Conservation (phyloP, 192 early-diverging fungal genomes). For the Coemansia sp. region DNA sequence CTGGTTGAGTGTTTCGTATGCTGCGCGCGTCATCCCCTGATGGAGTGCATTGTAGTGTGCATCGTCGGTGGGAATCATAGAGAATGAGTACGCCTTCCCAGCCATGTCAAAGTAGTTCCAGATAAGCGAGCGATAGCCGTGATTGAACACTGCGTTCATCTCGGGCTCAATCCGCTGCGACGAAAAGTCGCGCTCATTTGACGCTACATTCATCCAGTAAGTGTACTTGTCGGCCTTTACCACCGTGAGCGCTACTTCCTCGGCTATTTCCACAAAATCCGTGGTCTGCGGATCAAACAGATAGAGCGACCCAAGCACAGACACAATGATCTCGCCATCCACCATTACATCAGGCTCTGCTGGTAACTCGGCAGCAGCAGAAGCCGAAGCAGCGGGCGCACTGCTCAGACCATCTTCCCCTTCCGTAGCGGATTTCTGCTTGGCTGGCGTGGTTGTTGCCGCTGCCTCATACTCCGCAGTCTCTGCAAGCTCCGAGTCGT, state of each 20-base stretch:
- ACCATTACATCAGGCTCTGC: constrained; percentile 33
- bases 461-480: constrained; percentile 1
- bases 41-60: constrained; percentile 62
- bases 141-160: constrained; percentile 80
- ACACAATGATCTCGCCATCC: constrained; percentile 52
- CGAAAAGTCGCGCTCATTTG: constrained; percentile 49
- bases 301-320: constrained; percentile 61
- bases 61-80: constrained; percentile 63
- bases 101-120: constrained; percentile 75
- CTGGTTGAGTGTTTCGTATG: constrained; percentile 75
- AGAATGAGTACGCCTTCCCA: constrained; percentile 70
- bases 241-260: constrained; percentile 42
- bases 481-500: constrained; percentile 25
- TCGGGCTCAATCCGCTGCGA: constrained; percentile 66
- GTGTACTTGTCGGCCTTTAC: constrained; percentile 35
- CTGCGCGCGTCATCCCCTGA: constrained; percentile 65
- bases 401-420: background rate
- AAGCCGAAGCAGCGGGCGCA: background rate
- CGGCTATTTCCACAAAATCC: constrained; percentile 60
- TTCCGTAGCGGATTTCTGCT: constrained; percentile 6
- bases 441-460: constrained; percentile 8
- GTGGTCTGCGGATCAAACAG: constrained; percentile 61
- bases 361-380: constrained; percentile 18
- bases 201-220: constrained; percentile 61
- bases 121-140: constrained; percentile 70